phyloP scores from a whole-genome alignment of 139 green algal genomes.

The Dunaliella primolecta region DNA sequence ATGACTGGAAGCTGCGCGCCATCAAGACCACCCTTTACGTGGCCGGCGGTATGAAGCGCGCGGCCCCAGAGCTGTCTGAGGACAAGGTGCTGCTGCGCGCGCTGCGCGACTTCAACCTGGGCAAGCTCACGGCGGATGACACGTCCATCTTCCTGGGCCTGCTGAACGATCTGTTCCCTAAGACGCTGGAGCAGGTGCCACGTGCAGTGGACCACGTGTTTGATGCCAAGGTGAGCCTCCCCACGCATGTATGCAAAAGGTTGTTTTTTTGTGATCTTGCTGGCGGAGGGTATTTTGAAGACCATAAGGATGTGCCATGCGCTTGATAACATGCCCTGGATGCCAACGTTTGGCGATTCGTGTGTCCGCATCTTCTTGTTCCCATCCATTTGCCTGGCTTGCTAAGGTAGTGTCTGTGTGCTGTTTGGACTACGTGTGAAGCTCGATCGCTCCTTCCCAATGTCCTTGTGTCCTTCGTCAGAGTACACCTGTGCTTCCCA shows the following conservation, averaged over 20 bases:
- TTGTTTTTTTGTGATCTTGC: background rate
- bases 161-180: slow-evolving; percentile 92
- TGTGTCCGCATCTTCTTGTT: too few species aligned
- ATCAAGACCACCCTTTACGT: slow-evolving; percentile 97
- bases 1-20: slow-evolving; percentile 96
- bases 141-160: slow-evolving; percentile 88
- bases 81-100: slow-evolving; percentile 89
- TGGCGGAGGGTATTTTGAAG: too few species aligned
- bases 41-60: slow-evolving; percentile 88
- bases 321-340: too few species aligned
- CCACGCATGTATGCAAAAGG: too few species aligned
- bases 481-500: too few species aligned
- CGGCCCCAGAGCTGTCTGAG: slow-evolving; percentile 78
- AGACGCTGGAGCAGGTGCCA: slow-evolving; percentile 77
- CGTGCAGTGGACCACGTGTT: slow-evolving; percentile 72
- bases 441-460: too few species aligned
- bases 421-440: too few species aligned
- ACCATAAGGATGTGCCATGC: too few species aligned
- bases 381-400: too few species aligned
- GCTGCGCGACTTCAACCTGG: slow-evolving; percentile 93
- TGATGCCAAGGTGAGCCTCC: slow-evolving; percentile 62
- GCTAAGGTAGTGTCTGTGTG: too few species aligned
- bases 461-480: too few species aligned
- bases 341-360: too few species aligned
- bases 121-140: slow-evolving; percentile 90